These are phyloP conservation scores for Tarenaya hassleriana DNA, from an alignment of 345 rosid genomes.

Conservation along the genomic window DNA sequence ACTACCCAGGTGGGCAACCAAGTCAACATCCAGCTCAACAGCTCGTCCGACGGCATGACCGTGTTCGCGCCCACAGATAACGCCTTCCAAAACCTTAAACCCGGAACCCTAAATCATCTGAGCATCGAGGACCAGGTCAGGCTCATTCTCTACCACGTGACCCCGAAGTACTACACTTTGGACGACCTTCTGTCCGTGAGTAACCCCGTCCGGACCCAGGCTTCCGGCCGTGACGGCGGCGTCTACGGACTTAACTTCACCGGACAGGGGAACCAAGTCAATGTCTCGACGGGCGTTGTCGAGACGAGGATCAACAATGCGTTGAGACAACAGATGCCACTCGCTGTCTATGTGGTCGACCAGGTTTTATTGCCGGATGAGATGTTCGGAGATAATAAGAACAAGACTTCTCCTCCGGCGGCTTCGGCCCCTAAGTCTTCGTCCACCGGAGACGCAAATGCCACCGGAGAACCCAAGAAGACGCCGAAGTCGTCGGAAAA, in stretches of 20 bases:
- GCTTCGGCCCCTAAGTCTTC: conserved; percentile 35
- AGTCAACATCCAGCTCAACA: conserved; percentile 57
- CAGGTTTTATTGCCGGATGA: conserved; percentile 64
- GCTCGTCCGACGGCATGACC: conserved; percentile 71
- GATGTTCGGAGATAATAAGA: conserved; percentile 35
- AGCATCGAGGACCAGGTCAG: conserved; percentile 41
- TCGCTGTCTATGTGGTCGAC: conserved; percentile 77
- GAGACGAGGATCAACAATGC: conserved; percentile 62
- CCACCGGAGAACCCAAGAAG: conserved; percentile 28
- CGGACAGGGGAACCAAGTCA: conserved; percentile 64
- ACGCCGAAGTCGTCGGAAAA: conserved; percentile 22
- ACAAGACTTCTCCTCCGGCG: conserved; percentile 31
- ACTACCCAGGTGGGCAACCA: conserved; percentile 52
- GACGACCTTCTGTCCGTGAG: conserved; percentile 50
- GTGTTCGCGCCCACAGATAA: conserved; percentile 81
- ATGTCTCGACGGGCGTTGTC: conserved; percentile 59
- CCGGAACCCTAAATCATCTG: conserved; percentile 47
- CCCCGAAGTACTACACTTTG: conserved; percentile 50
- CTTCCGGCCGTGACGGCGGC: conserved; percentile 40
- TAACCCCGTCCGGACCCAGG: conserved; percentile 71
- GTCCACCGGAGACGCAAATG: background rate
- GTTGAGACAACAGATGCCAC: conserved; percentile 39
- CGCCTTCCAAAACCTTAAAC: conserved; percentile 64
- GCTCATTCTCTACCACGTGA: conserved; percentile 53
- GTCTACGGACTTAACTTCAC: conserved; percentile 60